These are phyloP conservation scores for Kwoniella sp. DNA, from an alignment of 768 basidiomycete species.

Conservation along the genomic window DNA sequence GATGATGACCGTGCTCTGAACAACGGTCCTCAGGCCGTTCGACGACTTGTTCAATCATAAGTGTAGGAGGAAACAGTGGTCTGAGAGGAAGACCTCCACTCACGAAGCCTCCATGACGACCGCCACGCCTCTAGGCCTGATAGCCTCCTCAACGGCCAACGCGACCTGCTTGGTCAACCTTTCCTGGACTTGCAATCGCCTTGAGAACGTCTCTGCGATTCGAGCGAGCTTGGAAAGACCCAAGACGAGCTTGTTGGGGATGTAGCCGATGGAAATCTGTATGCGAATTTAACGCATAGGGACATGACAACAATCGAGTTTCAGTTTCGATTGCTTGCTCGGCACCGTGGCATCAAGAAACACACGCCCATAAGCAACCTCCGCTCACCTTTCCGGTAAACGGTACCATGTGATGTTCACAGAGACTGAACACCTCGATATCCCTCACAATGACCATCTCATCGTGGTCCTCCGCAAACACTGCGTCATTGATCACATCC, in stretches of 20 bases:
- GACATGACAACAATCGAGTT: too few relatives aligned
- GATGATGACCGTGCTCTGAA: too few relatives aligned
- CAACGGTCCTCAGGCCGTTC: too few relatives aligned
- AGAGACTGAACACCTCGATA: constrained; percentile 94
- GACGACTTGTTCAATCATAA: too few relatives aligned
- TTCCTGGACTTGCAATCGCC: constrained; percentile 95
- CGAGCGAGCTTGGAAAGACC: constrained; percentile 95
- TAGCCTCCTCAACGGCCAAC: constrained; percentile 96
- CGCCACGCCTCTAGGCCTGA: constrained; percentile 94
- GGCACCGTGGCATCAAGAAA: not conserved
- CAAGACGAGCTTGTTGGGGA: constrained; percentile 90
- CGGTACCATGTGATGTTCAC: constrained; percentile 97
- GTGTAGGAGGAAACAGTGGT: too few relatives aligned
- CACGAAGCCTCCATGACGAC: constrained; percentile 99
- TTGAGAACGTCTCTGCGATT: constrained; percentile 94
- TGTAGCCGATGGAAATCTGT: constrained; percentile 97
- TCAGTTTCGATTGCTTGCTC: not conserved
- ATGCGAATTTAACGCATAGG: too few relatives aligned
- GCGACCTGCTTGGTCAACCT: constrained; percentile 97
- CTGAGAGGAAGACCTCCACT: too few relatives aligned
- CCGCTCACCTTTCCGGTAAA: constrained; percentile 91
- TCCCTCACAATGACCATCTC: constrained; percentile 99
- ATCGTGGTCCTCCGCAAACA: constrained; percentile 98
- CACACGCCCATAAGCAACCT: constrained; percentile 12
- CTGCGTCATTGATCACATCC: constrained; percentile 98